A percentile compares a stretch with the other conserved stretches of the same genome.
These are phyloP conservation scores for Fusarium acutatum DNA, from an alignment of 2,329 filamentous ascomycete genomes.

Conservation along the genomic window DNA sequence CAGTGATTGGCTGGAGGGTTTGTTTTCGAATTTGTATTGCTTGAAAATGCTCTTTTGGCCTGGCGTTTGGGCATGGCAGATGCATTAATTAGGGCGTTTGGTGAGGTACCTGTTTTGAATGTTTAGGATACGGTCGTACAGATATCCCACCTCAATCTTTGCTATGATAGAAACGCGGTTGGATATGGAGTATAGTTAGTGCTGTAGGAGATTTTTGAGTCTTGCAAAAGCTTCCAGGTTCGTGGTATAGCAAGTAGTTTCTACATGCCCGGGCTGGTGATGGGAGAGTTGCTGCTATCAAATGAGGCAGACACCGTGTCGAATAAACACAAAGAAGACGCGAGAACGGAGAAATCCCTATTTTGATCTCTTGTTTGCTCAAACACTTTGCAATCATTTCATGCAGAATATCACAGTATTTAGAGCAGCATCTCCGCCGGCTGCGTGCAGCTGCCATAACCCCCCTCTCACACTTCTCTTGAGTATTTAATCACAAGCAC, in stretches of 20 bases:
- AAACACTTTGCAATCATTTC: not conserved
- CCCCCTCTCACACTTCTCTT: not conserved
- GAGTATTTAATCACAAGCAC: slow-evolving; percentile 1
- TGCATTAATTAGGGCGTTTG: slow-evolving; percentile 40
- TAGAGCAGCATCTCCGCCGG: not conserved
- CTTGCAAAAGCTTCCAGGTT: not conserved
- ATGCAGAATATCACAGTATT: not conserved
- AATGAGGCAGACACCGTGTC: not conserved
- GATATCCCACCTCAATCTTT: slow-evolving; percentile 34
- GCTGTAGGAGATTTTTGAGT: not conserved
- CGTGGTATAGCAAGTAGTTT: not conserved
- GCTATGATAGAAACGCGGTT: slow-evolving; percentile 2
- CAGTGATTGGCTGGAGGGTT: slow-evolving; percentile 26
- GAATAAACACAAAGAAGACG: not conserved
- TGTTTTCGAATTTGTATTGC: not conserved
- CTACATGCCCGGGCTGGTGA: not conserved
- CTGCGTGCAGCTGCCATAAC: slow-evolving; percentile 20
- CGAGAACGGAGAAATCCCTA: not conserved
- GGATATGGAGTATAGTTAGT: not conserved
- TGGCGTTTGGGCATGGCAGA: slow-evolving; percentile 33
- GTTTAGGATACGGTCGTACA: slow-evolving; percentile 9
- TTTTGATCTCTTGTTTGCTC: not conserved
- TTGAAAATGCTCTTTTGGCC: slow-evolving; percentile 21
- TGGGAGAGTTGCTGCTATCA: not conserved
- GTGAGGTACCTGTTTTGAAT: slow-evolving; percentile 6